A percentile compares a stretch with the other conserved stretches of the same genome.
Evolutionary conservation across 2,329 filamentous ascomycete genomes (phyloP).

Genomic region (Colletotrichum karsti): DNA sequence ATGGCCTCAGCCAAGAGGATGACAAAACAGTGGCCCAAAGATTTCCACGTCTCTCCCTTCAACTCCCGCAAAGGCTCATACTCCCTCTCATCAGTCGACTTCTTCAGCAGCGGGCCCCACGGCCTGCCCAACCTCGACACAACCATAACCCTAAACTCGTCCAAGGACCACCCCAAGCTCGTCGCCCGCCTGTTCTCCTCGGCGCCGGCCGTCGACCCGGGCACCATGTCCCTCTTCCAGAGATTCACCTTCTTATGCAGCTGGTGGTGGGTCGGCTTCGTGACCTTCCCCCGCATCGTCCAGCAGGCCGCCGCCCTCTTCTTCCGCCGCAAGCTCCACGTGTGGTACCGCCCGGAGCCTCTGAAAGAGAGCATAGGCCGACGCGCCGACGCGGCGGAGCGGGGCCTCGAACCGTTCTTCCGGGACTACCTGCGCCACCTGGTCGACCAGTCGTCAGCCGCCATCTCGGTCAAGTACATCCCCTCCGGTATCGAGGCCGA

Average conservation of each 20-base stretch:
- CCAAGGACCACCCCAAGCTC: slow-evolving; percentile 67
- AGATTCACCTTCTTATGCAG: slow-evolving; percentile 56
- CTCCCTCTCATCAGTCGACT: slow-evolving; percentile 58
- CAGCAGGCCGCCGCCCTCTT: slow-evolving; percentile 67
- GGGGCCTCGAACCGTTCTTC: slow-evolving; percentile 54
- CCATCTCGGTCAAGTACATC: slow-evolving; percentile 61
- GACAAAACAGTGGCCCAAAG: slow-evolving; percentile 68
- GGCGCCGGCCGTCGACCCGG: slow-evolving; percentile 58
- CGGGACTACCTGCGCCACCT: slow-evolving; percentile 56
- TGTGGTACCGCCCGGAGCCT: slow-evolving; percentile 74
- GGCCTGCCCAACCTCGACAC: slow-evolving; percentile 58
- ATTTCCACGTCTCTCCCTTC: slow-evolving; percentile 82
- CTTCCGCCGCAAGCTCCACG: slow-evolving; percentile 63
- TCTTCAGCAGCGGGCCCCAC: slow-evolving; percentile 48
- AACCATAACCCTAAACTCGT: slow-evolving; percentile 68
- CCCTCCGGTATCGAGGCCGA: slow-evolving; percentile 52
- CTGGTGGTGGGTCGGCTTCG: slow-evolving; percentile 76
- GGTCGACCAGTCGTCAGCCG: slow-evolving; percentile 52
- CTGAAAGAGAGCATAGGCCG: slow-evolving; percentile 63
- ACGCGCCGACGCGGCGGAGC: slow-evolving; percentile 59
- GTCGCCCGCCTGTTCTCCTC: slow-evolving; percentile 67
- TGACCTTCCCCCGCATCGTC: slow-evolving; percentile 72
- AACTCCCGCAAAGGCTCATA: slow-evolving; percentile 69
- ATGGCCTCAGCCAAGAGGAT: slow-evolving; percentile 42
- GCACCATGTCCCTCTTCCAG: slow-evolving; percentile 47